Conservation (phyloP, 768 basidiomycete species). For the Tylopilus sp. region DNA sequence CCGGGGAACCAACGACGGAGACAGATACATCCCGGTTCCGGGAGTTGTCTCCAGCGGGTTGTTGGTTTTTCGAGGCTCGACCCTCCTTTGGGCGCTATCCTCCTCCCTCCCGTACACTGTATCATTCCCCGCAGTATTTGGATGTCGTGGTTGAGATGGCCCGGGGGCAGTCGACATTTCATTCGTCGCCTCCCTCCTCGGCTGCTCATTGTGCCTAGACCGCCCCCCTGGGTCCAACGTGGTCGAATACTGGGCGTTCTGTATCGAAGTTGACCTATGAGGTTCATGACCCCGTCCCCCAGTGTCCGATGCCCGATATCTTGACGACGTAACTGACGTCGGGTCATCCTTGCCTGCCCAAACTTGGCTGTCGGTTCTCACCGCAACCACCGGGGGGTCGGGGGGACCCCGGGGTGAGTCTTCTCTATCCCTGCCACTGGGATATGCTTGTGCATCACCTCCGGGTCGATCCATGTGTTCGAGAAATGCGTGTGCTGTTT, state of each 20-base stretch:
- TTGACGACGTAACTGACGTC: neutral
- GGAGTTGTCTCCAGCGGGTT: neutral
- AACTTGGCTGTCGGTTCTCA: neutral
- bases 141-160: neutral
- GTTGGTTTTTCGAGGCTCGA: neutral
- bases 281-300: neutral
- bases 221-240: neutral
- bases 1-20: neutral
- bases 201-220: neutral
- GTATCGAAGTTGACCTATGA: neutral
- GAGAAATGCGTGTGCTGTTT: neutral
- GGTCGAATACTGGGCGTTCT: neutral
- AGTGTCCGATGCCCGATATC: neutral
- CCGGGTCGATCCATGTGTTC: neutral
- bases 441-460: too few relatives aligned
- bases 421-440: neutral
- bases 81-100: neutral
- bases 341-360: too few relatives aligned
- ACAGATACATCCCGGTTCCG: neutral
- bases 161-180: neutral
- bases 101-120: neutral
- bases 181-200: neutral
- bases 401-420: neutral
- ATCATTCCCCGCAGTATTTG: neutral
- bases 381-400: too few relatives aligned